Percentiles rank a stretch among this genome's conserved stretches.
Evolutionary conservation across 345 rosid species (phyloP).

Genomic region (Reutealis trisperma): DNA sequence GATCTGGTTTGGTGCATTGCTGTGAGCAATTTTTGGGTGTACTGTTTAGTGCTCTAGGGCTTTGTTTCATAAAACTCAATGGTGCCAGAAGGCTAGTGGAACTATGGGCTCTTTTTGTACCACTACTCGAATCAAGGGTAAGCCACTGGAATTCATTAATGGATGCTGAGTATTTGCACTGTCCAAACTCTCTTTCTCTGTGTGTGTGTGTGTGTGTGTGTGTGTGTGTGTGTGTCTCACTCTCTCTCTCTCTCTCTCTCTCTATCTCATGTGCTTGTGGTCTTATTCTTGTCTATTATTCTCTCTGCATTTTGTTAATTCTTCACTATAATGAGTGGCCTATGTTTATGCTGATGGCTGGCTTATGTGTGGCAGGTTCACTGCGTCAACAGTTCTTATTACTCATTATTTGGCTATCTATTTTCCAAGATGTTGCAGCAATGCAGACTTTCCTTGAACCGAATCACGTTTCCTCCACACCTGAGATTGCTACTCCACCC

Average conservation of each 20-base stretch:
- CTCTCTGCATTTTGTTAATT: neutral
- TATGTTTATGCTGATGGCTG: conserved; percentile 26
- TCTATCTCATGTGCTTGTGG: neutral
- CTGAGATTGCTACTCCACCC: conserved; percentile 75
- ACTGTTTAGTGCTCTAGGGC: conserved; percentile 25
- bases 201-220: neutral
- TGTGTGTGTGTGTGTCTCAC: neutral
- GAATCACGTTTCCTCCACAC: conserved; percentile 48
- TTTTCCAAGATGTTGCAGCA: conserved; percentile 65
- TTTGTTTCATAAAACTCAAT: conserved; percentile 45
- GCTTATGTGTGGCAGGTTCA: conserved; percentile 54
- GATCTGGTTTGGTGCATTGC: conserved; percentile 11
- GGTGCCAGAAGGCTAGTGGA: conserved; percentile 49
- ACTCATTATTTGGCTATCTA: conserved; percentile 63
- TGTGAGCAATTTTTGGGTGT: conserved; percentile 14
- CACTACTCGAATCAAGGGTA: conserved; percentile 48
- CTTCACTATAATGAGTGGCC: neutral
- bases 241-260: too few relatives aligned
- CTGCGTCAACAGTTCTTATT: conserved; percentile 52
- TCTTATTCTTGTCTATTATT: neutral
- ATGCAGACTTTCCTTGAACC: conserved; percentile 38
- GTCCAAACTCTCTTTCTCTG: neutral
- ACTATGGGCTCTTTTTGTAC: conserved; percentile 49
- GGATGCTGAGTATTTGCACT: conserved; percentile 2
- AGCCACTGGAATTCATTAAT: conserved; percentile 24